Conservation (phyloP, 2,329 filamentous ascomycete genomes). For the Verruconis gallopava region DNA sequence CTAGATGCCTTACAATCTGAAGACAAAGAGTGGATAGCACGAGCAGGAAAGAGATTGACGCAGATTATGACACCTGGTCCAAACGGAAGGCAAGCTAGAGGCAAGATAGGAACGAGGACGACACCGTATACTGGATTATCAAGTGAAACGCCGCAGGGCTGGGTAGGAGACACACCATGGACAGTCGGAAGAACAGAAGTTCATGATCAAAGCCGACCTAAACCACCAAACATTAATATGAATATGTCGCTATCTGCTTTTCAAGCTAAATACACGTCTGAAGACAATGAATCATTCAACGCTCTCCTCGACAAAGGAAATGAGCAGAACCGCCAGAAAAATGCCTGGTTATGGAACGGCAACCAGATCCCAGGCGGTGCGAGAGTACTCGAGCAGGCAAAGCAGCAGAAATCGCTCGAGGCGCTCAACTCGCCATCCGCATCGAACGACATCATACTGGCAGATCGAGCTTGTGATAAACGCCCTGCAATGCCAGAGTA, state of each 20-base stretch:
- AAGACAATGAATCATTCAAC: constrained; percentile 97
- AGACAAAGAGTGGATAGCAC: constrained; percentile 74
- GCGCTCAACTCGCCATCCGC: constrained; percentile 41
- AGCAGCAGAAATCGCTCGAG: constrained; percentile 37
- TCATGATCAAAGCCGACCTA: constrained; percentile 17
- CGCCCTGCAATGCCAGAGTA: constrained; percentile 64
- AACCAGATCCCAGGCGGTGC: constrained; percentile 61
- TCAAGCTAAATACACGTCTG: constrained; percentile 87
- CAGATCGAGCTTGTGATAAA: constrained; percentile 44
- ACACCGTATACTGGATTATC: constrained; percentile 17
- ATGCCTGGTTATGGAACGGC: constrained; percentile 76
- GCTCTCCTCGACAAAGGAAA: constrained; percentile 85
- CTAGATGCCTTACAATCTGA: constrained; percentile 80
- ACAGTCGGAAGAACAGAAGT: constrained; percentile 35
- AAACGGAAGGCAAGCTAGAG: constrained; percentile 25
- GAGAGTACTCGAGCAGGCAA: constrained; percentile 35
- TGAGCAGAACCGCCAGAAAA: constrained; percentile 66
- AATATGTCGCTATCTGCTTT: constrained; percentile 75
- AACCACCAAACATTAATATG: constrained; percentile 44
- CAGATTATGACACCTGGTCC: constrained; percentile 56
- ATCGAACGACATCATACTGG: constrained; percentile 43
- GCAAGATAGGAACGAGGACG: constrained; percentile 26
- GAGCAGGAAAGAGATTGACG: constrained; percentile 48
- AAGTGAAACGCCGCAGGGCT: constrained; percentile 50
- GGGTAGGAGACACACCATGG: constrained; percentile 60